Percentiles rank a stretch among this genome's conserved stretches.
Conservation (phyloP, 768 basidiomycete species). For the Leucosporidium scottii region DNA sequence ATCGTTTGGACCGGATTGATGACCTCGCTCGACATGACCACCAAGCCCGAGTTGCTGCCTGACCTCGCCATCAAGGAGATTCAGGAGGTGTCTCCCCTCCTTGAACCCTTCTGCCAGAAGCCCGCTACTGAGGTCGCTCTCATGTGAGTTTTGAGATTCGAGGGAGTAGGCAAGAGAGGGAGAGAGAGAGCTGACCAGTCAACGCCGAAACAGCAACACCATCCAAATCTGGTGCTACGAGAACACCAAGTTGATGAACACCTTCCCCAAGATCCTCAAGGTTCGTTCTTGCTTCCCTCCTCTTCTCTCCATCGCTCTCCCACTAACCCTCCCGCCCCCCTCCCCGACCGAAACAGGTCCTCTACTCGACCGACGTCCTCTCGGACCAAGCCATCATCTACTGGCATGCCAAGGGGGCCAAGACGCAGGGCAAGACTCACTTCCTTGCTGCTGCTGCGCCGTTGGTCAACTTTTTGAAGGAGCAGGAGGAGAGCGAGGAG, state of each 20-base stretch:
- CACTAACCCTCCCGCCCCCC: not conserved
- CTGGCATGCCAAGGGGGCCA: slow-evolving; percentile 96
- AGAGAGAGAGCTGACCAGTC: not conserved
- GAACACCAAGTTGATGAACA: slow-evolving; percentile 87
- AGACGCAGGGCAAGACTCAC: slow-evolving; percentile 88
- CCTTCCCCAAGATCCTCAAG: slow-evolving; percentile 92
- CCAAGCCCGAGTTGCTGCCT: slow-evolving; percentile 19
- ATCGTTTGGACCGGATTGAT: slow-evolving; percentile 92
- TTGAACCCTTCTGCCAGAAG: slow-evolving; percentile 82
- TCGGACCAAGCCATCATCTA: slow-evolving; percentile 95
- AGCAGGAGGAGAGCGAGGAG: slow-evolving; percentile 24
- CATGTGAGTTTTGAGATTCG: slow-evolving; percentile 45
- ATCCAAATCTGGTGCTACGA: slow-evolving; percentile 96
- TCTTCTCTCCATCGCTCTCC: no score
- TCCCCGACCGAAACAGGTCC: slow-evolving; percentile 65
- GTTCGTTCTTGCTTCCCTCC: slow-evolving; percentile 42
- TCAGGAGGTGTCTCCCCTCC: slow-evolving; percentile 72
- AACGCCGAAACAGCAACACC: slow-evolving; percentile 51
- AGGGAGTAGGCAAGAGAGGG: not conserved
- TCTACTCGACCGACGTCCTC: slow-evolving; percentile 93
- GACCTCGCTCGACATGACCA: slow-evolving; percentile 63
- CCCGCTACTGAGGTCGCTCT: slow-evolving; percentile 87
- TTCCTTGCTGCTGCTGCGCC: slow-evolving; percentile 82
- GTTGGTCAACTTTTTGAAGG: slow-evolving; percentile 68
- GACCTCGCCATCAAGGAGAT: slow-evolving; percentile 81